Percentiles rank a stretch among this genome's conserved stretches.
These are phyloP conservation scores for Hanseniaspora uvarum DNA, from an alignment of 1,139 yeast genomes.

Conservation along the genomic window DNA sequence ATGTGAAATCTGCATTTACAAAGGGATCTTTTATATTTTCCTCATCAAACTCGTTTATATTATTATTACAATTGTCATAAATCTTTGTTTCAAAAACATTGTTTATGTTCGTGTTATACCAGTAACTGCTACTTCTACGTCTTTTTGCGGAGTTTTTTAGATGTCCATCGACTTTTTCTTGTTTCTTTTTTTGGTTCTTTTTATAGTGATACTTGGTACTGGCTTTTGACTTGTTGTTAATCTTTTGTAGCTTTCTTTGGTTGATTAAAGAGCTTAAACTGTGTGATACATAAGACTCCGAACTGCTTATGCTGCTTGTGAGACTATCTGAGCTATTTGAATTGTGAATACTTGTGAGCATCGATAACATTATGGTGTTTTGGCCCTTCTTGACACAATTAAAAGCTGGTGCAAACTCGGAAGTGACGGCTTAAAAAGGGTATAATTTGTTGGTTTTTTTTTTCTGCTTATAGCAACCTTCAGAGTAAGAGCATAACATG, in stretches of 20 bases:
- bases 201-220: neutral
- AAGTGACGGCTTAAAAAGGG: too few relatives aligned
- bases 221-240: neutral
- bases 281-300: conserved; percentile 11
- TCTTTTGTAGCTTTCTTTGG: conserved; percentile 15
- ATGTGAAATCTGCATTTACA: neutral
- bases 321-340: neutral
- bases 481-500: too few relatives aligned
- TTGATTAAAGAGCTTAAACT: conserved; percentile 14
- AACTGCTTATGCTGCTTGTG: neutral
- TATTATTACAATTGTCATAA: neutral
- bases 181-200: neutral
- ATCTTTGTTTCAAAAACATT: neutral
- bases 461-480: too few relatives aligned
- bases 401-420: too few relatives aligned
- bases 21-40: neutral
- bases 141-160: neutral
- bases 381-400: too few relatives aligned
- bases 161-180: neutral
- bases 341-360: neutral
- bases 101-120: conserved; percentile 16
- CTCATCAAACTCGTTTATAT: neutral
- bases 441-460: too few relatives aligned
- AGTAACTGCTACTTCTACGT: conserved; percentile 15
- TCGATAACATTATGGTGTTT: neutral